phyloP scores from a whole-genome alignment of 106 monocot species.

The Dendrobium officinale region DNA sequence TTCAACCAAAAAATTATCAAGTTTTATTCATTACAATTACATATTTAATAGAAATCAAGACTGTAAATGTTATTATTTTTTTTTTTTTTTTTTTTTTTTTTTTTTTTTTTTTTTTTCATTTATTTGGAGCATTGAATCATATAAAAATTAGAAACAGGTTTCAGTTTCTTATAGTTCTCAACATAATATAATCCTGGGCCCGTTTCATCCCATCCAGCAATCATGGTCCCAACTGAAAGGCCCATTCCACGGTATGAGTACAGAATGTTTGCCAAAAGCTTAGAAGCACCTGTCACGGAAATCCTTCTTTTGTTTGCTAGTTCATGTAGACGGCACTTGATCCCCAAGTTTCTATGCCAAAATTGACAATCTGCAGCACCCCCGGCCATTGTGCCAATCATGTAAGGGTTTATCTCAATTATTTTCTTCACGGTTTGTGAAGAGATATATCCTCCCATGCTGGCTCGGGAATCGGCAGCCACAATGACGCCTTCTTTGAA shows the following conservation, averaged over 20 bases:
- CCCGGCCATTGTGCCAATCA: constrained; percentile 76
- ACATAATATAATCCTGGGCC: too few species aligned
- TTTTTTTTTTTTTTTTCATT: too few species aligned
- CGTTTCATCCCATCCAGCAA: constrained; percentile 96
- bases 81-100: too few species aligned
- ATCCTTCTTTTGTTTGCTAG: constrained; percentile 88
- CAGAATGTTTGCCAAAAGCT: constrained; percentile 78
- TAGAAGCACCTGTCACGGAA: constrained; percentile 85
- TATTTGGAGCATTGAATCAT: too few species aligned
- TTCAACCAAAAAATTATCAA: too few species aligned
- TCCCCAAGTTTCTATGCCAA: constrained; percentile 68
- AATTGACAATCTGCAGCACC: constrained; percentile 77
- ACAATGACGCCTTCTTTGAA: constrained; percentile 87
- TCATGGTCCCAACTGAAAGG: constrained; percentile 87
- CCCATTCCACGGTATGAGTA: constrained; percentile 86
- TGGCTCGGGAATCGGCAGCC: constrained; percentile 75
- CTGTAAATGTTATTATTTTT: too few species aligned
- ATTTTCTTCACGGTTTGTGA: constrained; percentile 76
- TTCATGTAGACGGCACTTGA: constrained; percentile 86
- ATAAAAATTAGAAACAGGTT: too few species aligned
- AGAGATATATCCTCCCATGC: constrained; percentile 77
- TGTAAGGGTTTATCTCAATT: constrained; percentile 68
- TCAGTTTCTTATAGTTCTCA: too few species aligned
- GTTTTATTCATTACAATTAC: too few species aligned
- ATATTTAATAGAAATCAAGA: too few species aligned